Conservation (phyloP, 1,284 basidiomycete species). For the Melampsora larici-populina region DNA sequence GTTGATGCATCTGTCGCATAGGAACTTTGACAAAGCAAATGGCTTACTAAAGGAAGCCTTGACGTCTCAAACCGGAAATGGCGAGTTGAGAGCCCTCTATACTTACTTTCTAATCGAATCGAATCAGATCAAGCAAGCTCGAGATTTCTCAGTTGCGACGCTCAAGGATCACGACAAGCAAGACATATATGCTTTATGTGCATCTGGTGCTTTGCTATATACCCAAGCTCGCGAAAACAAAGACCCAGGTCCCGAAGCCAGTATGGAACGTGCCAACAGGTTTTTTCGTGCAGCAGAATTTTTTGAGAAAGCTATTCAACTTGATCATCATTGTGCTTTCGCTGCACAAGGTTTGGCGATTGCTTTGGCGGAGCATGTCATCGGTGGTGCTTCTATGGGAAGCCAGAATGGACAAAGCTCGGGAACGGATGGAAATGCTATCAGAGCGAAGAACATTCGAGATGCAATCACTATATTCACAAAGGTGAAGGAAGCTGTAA, state of each 20-base stretch:
- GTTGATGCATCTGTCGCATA: slow-evolving; percentile 66
- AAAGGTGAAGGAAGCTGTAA: slow-evolving; percentile 78
- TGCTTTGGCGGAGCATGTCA: slow-evolving; percentile 79
- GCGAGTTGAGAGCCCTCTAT: slow-evolving; percentile 75
- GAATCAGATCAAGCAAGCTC: slow-evolving; percentile 67
- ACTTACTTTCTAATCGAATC: slow-evolving; percentile 76
- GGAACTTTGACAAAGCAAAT: slow-evolving; percentile 73
- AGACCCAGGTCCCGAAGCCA: slow-evolving; percentile 59
- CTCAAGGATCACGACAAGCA: slow-evolving; percentile 71
- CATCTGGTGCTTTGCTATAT: slow-evolving; percentile 78
- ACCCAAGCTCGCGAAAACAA: slow-evolving; percentile 71
- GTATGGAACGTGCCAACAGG: slow-evolving; percentile 71
- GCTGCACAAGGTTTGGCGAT: slow-evolving; percentile 91
- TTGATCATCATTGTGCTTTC: slow-evolving; percentile 77
- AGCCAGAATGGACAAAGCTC: neutral
- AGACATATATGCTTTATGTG: slow-evolving; percentile 85
- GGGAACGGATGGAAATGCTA: slow-evolving; percentile 55
- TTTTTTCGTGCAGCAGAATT: slow-evolving; percentile 80
- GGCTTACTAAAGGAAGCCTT: slow-evolving; percentile 81
- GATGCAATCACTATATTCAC: slow-evolving; percentile 81
- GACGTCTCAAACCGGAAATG: slow-evolving; percentile 65
- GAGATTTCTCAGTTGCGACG: slow-evolving; percentile 78
- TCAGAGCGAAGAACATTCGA: slow-evolving; percentile 63
- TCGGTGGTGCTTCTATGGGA: slow-evolving; percentile 60
- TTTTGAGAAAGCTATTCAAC: slow-evolving; percentile 78